Evolutionary conservation across 2,329 filamentous ascomycete genomes (phyloP), one percentile per base, ranked within the genome.

Genomic region (Stagonosporopsis chrysanthemi): DNA sequence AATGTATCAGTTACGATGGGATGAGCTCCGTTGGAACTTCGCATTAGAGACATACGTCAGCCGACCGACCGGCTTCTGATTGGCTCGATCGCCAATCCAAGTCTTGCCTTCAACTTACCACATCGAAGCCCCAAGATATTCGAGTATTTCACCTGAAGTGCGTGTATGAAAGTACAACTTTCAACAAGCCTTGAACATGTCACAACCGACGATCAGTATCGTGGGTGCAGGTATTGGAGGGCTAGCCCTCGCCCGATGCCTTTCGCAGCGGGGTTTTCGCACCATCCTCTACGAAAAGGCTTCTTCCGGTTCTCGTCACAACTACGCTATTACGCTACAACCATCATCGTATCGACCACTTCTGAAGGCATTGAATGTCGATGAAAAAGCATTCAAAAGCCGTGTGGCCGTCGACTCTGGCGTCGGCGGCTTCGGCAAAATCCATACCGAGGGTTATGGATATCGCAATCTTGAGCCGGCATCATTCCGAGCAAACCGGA

Each of bases 221-320:
- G 64, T 82, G 42, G 80, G 80, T 11, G 80, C 79, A 14, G 81
- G 81, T 6, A 70, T 82, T 15, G 74, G 77, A 12, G 81, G 80
- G 5, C 72, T 82, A 11, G 75, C 76, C 0, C 69, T 82, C 1
- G 72, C 66, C 7, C 72, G 70, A 40, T 72, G 67, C 54, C 70
- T 80, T 6, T 66, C 64, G 9, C 58, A 70, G 9, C 68, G 65
- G 22, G 71, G 70, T 11, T 75, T 79, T 15, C 33, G 59, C 54
- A 17, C 61, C 6, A 58, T 69, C 3, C 40, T 80, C 9, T 77
- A 74, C 52, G 77, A 80, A 42, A 70, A 70, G 51, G 68, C 64
- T 24, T 45, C 64, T 4, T 55, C 60, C 2, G 36, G 61, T 3
- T 61, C 68, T 5, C 62, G 73, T 38, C 65, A 77, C 58, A 68